Percentiles rank a stretch among this genome's conserved stretches.
Evolutionary conservation across 1,284 basidiomycete species (phyloP).

Genomic region (Porodaedalea pini): DNA sequence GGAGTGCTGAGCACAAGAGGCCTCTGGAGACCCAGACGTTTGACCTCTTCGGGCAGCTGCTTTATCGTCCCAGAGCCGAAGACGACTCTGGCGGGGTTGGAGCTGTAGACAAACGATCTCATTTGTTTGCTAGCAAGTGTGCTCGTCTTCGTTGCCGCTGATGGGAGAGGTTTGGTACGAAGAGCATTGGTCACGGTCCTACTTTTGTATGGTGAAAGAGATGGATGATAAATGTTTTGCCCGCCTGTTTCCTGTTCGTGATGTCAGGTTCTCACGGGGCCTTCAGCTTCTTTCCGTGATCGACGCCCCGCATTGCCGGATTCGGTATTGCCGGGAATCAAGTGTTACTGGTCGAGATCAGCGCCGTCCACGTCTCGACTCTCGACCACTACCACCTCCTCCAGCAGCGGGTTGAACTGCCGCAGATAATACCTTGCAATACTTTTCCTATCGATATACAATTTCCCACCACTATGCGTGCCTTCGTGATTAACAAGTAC

Average conservation of each 20-base stretch:
- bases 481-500: slow-evolving; percentile 69
- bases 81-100: slow-evolving; percentile 39
- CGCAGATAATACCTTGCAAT: no score
- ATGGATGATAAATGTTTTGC: background rate
- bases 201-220: background rate
- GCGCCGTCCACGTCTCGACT: background rate
- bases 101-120: slow-evolving; percentile 37
- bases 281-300: background rate
- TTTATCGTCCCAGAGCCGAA: slow-evolving; percentile 39
- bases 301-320: background rate
- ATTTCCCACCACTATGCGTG: slow-evolving; percentile 56
- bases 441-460: background rate
- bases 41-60: slow-evolving; percentile 36
- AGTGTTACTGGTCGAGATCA: background rate
- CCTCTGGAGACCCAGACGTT: slow-evolving; percentile 31
- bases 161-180: background rate
- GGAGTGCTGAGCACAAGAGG: slow-evolving; percentile 37
- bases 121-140: slow-evolving; percentile 15
- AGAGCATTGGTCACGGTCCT: background rate
- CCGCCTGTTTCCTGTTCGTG: background rate
- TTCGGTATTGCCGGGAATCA: background rate
- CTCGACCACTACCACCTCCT: background rate
- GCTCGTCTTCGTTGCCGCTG: background rate
- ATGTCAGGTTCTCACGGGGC: background rate
- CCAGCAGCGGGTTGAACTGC: background rate